Evolutionary conservation across 441 rosid genomes (phyloP).

Genomic region (Populus hybrid): DNA sequence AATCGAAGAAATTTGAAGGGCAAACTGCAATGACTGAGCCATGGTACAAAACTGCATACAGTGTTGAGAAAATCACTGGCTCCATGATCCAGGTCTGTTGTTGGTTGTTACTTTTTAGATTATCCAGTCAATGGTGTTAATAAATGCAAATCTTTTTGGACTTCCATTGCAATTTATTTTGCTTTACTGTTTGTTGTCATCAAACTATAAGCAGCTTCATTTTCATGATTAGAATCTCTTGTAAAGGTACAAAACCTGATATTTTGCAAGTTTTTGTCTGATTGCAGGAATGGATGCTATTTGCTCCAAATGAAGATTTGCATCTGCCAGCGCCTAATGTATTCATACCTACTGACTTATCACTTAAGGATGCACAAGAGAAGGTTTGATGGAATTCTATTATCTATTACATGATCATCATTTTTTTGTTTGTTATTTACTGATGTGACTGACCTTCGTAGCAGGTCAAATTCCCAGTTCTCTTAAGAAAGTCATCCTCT

Average conservation of each 20-base stretch:
- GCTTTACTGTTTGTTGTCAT: neutral
- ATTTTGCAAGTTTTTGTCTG: neutral
- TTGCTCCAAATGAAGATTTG: slow-evolving; percentile 62
- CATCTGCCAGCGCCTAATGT: slow-evolving; percentile 67
- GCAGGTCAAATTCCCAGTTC: slow-evolving; percentile 61
- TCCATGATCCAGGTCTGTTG: slow-evolving; percentile 59
- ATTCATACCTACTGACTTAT: slow-evolving; percentile 77
- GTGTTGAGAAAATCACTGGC: slow-evolving; percentile 53
- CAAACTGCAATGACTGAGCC: slow-evolving; percentile 74
- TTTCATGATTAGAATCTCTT: neutral
- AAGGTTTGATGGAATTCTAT: slow-evolving; percentile 44
- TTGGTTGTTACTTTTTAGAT: slow-evolving; percentile 13
- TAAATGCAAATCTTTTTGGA: neutral
- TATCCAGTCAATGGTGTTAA: slow-evolving; percentile 4
- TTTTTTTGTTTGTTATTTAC: slow-evolving; percentile 12
- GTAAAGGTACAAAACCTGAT: neutral
- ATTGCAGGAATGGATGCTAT: slow-evolving; percentile 70
- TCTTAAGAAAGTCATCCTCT: slow-evolving; percentile 59
- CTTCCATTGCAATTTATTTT: neutral
- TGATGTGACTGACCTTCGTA: slow-evolving; percentile 16
- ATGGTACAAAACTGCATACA: slow-evolving; percentile 85
- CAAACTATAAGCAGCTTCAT: neutral
- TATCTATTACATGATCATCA: neutral
- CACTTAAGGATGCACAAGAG: slow-evolving; percentile 51
- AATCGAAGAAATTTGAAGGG: slow-evolving; percentile 84